Percentiles rank a stretch among this genome's conserved stretches.
These are phyloP conservation scores for Xerocomus nothofagi DNA, from an alignment of 1,284 basidiomycete genomes.

Conservation along the genomic window DNA sequence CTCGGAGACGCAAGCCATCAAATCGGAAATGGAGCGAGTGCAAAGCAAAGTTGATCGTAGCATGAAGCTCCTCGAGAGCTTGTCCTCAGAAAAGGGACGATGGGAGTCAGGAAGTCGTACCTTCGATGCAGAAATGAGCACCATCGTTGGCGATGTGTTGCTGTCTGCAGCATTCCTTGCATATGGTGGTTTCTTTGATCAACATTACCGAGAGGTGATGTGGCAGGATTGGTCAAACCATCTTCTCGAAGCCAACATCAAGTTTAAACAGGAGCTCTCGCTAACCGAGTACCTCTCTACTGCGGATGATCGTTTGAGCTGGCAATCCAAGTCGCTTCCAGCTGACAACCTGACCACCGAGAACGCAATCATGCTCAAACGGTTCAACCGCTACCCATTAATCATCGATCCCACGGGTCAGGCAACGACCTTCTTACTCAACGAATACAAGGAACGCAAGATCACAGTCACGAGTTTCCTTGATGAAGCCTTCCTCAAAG, in stretches of 20 bases:
- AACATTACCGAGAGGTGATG: conserved; percentile 96
- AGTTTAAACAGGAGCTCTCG: conserved; percentile 90
- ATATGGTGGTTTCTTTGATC: conserved; percentile 98
- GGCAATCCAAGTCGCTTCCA: conserved; percentile 94
- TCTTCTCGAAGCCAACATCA: conserved; percentile 86
- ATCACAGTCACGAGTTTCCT: conserved; percentile 98
- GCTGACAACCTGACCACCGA: conserved; percentile 95
- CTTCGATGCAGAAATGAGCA: conserved; percentile 98
- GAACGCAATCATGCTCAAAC: conserved; percentile 99
- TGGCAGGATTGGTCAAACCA: conserved; percentile 95
- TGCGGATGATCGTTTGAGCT: conserved; percentile 93
- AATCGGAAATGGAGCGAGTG: conserved; percentile 96
- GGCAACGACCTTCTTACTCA: conserved; percentile 90
- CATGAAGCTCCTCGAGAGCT: conserved; percentile 91
- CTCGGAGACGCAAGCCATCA: conserved; percentile 97
- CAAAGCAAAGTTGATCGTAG: conserved; percentile 97
- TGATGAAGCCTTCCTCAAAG: conserved; percentile 98
- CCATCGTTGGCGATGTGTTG: conserved; percentile 96
- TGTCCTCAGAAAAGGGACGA: conserved; percentile 92
- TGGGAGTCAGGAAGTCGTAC: conserved; percentile 97
- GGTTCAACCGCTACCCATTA: conserved; percentile 96
- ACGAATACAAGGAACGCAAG: conserved; percentile 95
- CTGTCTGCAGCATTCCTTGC: conserved; percentile 96
- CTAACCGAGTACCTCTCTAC: conserved; percentile 96
- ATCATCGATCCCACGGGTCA: conserved; percentile 99